Percentiles rank a stretch among this genome's conserved stretches.
Conservation (phyloP, 208 protist genomes). For the Hexamita inflata region DNA sequence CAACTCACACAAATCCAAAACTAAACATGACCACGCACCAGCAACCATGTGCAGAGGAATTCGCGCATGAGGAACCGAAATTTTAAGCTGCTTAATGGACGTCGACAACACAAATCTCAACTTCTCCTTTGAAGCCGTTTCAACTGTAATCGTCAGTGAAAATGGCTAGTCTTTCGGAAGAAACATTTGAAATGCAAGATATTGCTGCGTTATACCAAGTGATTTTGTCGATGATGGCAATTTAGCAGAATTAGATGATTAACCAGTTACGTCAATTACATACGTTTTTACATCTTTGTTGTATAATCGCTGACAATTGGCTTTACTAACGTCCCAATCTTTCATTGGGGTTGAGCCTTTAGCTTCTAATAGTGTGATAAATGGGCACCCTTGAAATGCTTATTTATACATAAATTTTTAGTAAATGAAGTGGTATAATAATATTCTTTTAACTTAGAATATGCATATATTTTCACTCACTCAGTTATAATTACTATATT, state of each 20-base stretch:
- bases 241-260: neutral
- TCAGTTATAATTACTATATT: no score
- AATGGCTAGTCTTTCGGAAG: conserved; percentile 16
- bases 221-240: no score
- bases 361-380: conserved; percentile 10
- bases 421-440: neutral
- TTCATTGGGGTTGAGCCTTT: neutral
- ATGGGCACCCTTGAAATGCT: conserved; percentile 6
- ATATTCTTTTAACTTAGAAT: neutral
- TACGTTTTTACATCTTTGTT: conserved; percentile 26
- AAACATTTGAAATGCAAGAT: neutral
- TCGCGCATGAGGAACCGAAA: neutral
- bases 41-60: conserved; percentile 10
- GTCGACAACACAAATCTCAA: conserved; percentile 1
- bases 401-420: conserved; percentile 12
- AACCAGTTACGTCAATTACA: conserved; percentile 15
- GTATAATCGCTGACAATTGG: neutral
- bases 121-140: neutral
- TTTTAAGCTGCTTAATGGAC: conserved; percentile 3
- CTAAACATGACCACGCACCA: conserved; percentile 2
- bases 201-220: conserved; percentile 5
- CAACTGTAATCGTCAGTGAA: neutral
- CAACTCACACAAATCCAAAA: conserved; percentile 3
- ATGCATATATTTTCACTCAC: neutral
- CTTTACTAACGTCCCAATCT: conserved; percentile 15